These are phyloP conservation scores for Paecilomyces dactylethromorphus DNA, from an alignment of 2,329 filamentous ascomycete species.

Conservation along the genomic window DNA sequence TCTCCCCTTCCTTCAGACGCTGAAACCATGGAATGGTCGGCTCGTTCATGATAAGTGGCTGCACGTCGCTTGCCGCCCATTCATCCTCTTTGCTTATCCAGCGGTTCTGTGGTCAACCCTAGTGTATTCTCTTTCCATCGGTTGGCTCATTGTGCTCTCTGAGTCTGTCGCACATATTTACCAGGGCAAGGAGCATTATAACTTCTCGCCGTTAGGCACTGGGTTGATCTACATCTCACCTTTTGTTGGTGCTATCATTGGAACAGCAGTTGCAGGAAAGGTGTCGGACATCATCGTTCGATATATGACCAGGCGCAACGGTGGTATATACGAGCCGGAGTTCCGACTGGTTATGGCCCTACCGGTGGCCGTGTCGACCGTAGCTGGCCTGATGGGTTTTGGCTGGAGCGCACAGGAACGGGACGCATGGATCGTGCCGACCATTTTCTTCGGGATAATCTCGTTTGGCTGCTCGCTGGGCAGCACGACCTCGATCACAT, in stretches of 20 bases:
- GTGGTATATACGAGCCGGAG: constrained; percentile 92
- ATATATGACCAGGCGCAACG: constrained; percentile 75
- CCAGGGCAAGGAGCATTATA: constrained; percentile 61
- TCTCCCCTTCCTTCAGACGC: constrained; percentile 65
- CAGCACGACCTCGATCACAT: constrained; percentile 87
- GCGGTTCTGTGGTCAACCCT: constrained; percentile 81
- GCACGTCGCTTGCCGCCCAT: constrained; percentile 69
- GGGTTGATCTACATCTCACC: constrained; percentile 86
- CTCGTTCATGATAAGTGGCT: constrained; percentile 73
- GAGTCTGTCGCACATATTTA: constrained; percentile 81
- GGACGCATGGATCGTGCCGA: constrained; percentile 85
- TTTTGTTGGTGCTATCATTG: constrained; percentile 79
- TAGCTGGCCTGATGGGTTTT: constrained; percentile 86
- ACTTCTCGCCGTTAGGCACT: constrained; percentile 73
- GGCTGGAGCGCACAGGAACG: constrained; percentile 79
- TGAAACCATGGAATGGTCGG: constrained; percentile 71
- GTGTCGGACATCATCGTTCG: constrained; percentile 80
- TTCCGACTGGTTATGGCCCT: constrained; percentile 84
- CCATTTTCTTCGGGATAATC: constrained; percentile 84
- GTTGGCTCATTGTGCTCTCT: constrained; percentile 92
- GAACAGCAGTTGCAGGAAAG: constrained; percentile 85
- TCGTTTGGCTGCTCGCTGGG: constrained; percentile 89
- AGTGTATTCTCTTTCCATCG: constrained; percentile 80
- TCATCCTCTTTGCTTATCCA: constrained; percentile 82
- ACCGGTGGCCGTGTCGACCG: constrained; percentile 71